These are phyloP conservation scores for Trichoderma sp. DNA, from an alignment of 2,329 filamentous ascomycete genomes.

Conservation along the genomic window DNA sequence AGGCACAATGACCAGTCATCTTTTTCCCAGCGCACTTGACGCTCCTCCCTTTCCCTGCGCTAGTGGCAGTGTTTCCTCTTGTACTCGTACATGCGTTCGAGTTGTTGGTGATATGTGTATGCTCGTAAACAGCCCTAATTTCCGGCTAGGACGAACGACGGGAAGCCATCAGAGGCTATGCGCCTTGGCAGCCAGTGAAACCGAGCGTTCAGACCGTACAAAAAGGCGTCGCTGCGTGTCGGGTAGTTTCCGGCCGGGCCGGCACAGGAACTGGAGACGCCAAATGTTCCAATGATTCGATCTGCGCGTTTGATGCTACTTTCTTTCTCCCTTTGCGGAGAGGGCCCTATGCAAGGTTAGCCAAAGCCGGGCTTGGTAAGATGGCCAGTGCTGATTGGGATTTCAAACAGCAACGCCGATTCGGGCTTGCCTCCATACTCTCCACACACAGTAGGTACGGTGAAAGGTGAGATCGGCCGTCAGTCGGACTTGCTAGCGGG, in stretches of 20 bases:
- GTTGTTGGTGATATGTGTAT: neutral
- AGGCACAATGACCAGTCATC: neutral
- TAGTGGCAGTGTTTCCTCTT: neutral
- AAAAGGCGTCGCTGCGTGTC: constrained; percentile 2
- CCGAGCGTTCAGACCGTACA: neutral
- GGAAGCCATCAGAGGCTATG: neutral
- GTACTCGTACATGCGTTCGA: neutral
- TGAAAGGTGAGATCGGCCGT: neutral
- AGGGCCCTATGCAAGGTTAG: neutral
- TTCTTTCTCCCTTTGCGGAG: neutral
- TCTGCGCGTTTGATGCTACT: neutral
- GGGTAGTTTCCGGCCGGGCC: constrained; percentile 21
- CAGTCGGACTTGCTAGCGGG: neutral
- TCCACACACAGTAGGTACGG: neutral
- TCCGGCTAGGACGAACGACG: neutral
- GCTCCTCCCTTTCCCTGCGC: neutral
- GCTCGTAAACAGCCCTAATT: neutral
- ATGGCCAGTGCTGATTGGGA: neutral
- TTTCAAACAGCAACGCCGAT: neutral
- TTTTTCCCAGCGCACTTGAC: neutral
- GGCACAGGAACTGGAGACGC: neutral
- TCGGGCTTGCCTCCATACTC: neutral
- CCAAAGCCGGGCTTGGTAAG: neutral
- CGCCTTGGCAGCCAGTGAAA: neutral
- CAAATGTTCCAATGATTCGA: constrained; percentile 2